Evolutionary conservation across 331 rosid species (phyloP), one percentile per base, ranked within the genome.

Genomic region (Arachis monticola): DNA sequence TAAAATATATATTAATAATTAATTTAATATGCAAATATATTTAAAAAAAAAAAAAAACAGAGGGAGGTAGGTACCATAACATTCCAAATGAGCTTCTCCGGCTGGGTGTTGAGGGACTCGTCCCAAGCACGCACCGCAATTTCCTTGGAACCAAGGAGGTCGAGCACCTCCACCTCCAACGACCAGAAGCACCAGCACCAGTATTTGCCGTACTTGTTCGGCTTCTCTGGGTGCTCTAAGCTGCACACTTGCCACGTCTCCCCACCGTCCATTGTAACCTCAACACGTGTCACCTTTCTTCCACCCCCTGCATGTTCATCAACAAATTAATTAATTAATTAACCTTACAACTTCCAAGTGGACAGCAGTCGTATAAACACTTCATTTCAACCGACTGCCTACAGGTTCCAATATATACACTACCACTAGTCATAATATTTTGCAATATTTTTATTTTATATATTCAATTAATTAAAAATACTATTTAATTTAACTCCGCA

Each of bases 131-230:
- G 87, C 1, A 91, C 98, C 0, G 96, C 96, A 6, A 93, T 82
- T 55, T 89, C 96, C 62, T 87, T 93, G 52, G 90, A 90, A 1
- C 76, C 88, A 5, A 93, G 68, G 1, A 93, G 67, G 76, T 87
- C 85, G 40, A 88, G 74, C 17, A 93, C 88, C 72, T 91, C 94
- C 3, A 91, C 87, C 59, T 91, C 98, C 71, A 93, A 65, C 0
- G 86, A 88, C 98, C 98, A 93, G 74, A 93, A 91, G 66, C 98
- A 91, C 98, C 98, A 91, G 77, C 98, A 93, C 97, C 97, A 93
- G 76, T 84, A 84, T 55, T 91, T 93, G 0, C 98, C 98, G 17
- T 83, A 88, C 67, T 83, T 93, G 85, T 57, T 93, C 0, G 92
- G 83, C 68, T 87, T 93, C 82, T 91, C 98, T 0, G 68, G 81